Conservation (phyloP, 164 flowering plant species). For the Brasenia schreberi region DNA sequence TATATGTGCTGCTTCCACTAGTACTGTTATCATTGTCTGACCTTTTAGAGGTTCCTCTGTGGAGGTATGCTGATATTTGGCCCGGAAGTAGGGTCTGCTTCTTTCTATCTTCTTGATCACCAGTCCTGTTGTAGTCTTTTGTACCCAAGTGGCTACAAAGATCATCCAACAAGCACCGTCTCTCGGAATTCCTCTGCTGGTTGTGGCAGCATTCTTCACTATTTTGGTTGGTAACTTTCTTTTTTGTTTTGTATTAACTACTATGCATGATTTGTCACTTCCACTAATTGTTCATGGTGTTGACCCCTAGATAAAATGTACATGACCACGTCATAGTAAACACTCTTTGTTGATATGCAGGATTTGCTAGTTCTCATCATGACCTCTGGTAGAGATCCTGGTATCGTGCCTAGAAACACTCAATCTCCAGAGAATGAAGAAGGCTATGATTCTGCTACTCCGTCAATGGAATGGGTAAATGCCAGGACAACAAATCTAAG, state of each 20-base stretch:
- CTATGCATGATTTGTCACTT: too few relatives aligned
- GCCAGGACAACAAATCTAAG: constrained; percentile 41
- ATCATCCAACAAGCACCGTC: constrained; percentile 8
- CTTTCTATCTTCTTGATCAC: constrained; percentile 49
- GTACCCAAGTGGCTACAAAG: constrained; percentile 24
- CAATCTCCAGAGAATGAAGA: constrained; percentile 64
- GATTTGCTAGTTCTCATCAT: constrained; percentile 62
- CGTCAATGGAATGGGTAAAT: constrained; percentile 83
- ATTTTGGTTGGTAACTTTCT: constrained; percentile 35
- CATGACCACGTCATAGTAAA: background rate
- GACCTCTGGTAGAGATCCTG: constrained; percentile 92
- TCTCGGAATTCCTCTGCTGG: constrained; percentile 25
- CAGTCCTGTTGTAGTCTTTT: constrained; percentile 69
- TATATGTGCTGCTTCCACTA: background rate
- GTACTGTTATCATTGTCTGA: constrained; percentile 2
- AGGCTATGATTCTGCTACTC: constrained; percentile 24
- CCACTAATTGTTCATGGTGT: too few relatives aligned
- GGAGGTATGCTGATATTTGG: constrained; percentile 86
- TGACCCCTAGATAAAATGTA: too few relatives aligned
- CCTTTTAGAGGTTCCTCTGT: constrained; percentile 62
- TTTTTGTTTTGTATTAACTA: background rate
- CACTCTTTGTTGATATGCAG: constrained; percentile 23
- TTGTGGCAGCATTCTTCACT: constrained; percentile 32
- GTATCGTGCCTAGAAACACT: constrained; percentile 69
- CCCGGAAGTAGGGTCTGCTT: constrained; percentile 76